Conservation (phyloP, 352 stramenopile genomes). For the Phytophthora agathidicida region DNA sequence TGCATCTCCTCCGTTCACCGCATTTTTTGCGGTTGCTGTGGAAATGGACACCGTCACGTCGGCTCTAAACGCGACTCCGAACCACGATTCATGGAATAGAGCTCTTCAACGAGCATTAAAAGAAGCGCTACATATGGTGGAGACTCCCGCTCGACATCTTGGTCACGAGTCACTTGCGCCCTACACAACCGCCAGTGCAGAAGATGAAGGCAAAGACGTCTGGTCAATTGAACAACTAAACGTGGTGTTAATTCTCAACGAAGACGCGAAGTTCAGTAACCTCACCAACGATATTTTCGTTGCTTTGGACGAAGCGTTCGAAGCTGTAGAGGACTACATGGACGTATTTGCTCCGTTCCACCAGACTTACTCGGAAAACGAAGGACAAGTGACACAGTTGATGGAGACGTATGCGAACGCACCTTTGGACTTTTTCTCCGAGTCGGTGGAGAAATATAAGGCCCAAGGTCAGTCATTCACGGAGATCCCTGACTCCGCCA, state of each 20-base stretch:
- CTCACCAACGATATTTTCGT: constrained; percentile 89
- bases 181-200: constrained; percentile 81
- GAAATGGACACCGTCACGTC: constrained; percentile 56
- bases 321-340: constrained; percentile 87
- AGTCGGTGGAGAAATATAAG: constrained; percentile 86
- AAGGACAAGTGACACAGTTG: constrained; percentile 66
- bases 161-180: constrained; percentile 76
- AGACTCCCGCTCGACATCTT: constrained; percentile 85
- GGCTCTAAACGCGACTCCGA: constrained; percentile 57
- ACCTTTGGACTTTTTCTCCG: constrained; percentile 79
- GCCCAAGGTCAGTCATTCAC: constrained; percentile 79
- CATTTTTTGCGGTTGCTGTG: constrained; percentile 68
- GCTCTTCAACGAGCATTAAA: constrained; percentile 79
- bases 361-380: constrained; percentile 88
- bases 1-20: constrained; percentile 43
- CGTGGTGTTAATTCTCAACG: constrained; percentile 82
- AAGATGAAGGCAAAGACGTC: constrained; percentile 84
- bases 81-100: constrained; percentile 75
- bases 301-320: constrained; percentile 79
- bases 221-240: constrained; percentile 84
- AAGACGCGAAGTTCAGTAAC: constrained; percentile 81
- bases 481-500: constrained; percentile 82
- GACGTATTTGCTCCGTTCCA: constrained; percentile 90
- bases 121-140: constrained; percentile 87
- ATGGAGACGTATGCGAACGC: constrained; percentile 74